Conservation (phyloP, 495 filamentous ascomycete species). For the Aspergillus diversus region DNA sequence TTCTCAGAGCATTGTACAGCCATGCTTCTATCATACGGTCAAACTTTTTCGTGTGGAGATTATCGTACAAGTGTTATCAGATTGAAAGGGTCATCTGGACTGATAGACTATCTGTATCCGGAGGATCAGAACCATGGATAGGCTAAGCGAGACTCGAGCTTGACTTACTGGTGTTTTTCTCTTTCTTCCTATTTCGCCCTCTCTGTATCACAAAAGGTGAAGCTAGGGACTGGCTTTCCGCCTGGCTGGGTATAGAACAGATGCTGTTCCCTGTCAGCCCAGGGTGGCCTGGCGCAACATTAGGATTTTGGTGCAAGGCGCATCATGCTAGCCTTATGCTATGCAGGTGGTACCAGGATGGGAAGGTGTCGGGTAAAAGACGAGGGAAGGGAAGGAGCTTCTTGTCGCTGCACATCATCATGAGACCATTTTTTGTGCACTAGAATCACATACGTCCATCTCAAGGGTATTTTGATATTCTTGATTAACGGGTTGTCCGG, state of each 20-base stretch:
- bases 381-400: slow-evolving; percentile 10
- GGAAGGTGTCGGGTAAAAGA: background rate
- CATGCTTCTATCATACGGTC: background rate
- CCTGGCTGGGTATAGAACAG: background rate
- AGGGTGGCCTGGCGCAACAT: background rate
- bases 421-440: slow-evolving; percentile 18
- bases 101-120: background rate
- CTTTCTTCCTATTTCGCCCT: background rate
- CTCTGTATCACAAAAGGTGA: background rate
- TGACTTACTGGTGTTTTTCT: background rate
- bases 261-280: background rate
- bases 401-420: slow-evolving; percentile 19
- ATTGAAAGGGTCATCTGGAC: background rate
- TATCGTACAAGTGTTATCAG: background rate
- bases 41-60: background rate
- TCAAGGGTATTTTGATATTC: background rate
- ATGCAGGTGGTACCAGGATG: slow-evolving; percentile 27
- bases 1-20: background rate
- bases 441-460: background rate
- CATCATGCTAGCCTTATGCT: slow-evolving; percentile 15
- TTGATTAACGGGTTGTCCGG: background rate
- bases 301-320: slow-evolving; percentile 5
- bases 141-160: background rate
- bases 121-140: slow-evolving; percentile 3
- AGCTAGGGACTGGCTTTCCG: background rate